These are phyloP conservation scores for Physcomitrium patens DNA, from an alignment of 225 moss, liverwort and hornwort genomes.

Conservation along the genomic window DNA sequence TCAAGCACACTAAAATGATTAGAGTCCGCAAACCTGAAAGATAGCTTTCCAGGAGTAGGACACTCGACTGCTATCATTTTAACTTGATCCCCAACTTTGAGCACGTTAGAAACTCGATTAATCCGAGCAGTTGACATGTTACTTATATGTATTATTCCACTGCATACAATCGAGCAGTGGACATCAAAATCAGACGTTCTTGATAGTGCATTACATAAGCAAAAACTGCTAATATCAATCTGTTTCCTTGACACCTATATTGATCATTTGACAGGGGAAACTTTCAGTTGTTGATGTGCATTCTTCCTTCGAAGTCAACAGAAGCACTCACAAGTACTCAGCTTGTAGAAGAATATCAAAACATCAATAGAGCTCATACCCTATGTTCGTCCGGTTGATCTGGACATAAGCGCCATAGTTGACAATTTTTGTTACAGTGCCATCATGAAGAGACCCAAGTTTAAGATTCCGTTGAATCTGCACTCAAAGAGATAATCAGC, in stretches of 20 bases:
- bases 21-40: slow-evolving; percentile 57
- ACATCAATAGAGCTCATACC: slow-evolving; percentile 34
- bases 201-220: slow-evolving; percentile 2
- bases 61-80: slow-evolving; percentile 63
- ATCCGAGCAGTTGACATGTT: slow-evolving; percentile 52
- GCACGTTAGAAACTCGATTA: slow-evolving; percentile 51
- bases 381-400: slow-evolving; percentile 44
- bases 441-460: slow-evolving; percentile 43
- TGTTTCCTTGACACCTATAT: not conserved
- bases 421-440: slow-evolving; percentile 44
- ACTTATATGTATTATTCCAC: slow-evolving; percentile 56
- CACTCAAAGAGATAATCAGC: slow-evolving; percentile 3
- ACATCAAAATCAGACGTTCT: slow-evolving; percentile 23
- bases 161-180: slow-evolving; percentile 33
- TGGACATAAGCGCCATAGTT: slow-evolving; percentile 50
- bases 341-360: slow-evolving; percentile 3
- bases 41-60: slow-evolving; percentile 50
- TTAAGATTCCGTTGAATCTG: slow-evolving; percentile 47
- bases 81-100: slow-evolving; percentile 50
- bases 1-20: not conserved
- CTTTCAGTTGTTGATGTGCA: not conserved
- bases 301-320: not conserved
- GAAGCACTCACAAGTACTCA: slow-evolving; percentile 4
- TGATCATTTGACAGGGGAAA: not conserved
- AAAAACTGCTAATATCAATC: not conserved